Evolutionary conservation across 805 yeast genomes (phyloP).

Genomic region (Candida palmyrensis): DNA sequence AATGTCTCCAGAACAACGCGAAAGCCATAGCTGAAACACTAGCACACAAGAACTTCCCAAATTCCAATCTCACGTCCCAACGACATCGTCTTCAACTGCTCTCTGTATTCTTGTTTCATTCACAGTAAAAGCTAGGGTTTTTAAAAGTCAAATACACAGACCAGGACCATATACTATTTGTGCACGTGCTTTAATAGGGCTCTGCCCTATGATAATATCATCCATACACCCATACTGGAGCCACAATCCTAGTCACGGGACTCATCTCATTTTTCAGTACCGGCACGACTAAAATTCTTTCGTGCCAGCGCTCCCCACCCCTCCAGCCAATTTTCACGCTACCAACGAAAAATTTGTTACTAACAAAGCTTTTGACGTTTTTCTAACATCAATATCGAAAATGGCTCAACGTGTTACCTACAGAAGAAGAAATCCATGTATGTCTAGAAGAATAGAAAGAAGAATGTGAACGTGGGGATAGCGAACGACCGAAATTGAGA

Average conservation of each 20-base stretch:
- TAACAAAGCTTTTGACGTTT: no score
- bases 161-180: constrained; percentile 1
- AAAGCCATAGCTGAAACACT: no score
- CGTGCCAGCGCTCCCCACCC: no score
- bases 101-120: neutral
- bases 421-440: constrained; percentile 97
- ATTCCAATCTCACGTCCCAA: no score
- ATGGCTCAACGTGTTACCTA: constrained; percentile 99
- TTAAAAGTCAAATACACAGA: no score
- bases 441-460: constrained; percentile 25
- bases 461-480: no score
- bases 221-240: constrained; percentile 2
- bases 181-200: constrained; percentile 3
- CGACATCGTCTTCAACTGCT: no score
- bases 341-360: no score
- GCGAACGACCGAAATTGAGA: no score
- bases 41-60: no score
- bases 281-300: constrained; percentile 4
- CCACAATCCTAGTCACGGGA: constrained; percentile 3
- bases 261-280: constrained; percentile 3
- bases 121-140: neutral
- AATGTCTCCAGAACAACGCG: no score
- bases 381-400: constrained; percentile 20
- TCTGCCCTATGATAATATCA: neutral
- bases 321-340: no score